phyloP scores from a whole-genome alignment of 371 early-diverging fungal species.

The Dichotomocladium elegans region DNA sequence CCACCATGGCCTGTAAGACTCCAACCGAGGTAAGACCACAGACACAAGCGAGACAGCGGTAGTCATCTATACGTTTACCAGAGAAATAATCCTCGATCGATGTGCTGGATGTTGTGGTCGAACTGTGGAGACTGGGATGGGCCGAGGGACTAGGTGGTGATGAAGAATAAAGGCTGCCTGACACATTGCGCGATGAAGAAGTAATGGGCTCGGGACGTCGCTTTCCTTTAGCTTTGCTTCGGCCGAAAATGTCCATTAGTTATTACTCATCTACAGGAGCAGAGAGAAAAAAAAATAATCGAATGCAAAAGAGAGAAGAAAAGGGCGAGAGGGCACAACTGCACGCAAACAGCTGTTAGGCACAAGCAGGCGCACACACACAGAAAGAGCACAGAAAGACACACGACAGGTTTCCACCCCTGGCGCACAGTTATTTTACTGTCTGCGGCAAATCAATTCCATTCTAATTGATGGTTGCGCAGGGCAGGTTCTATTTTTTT shows the following conservation, averaged over 20 bases:
- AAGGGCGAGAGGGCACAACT: not conserved
- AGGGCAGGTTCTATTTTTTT: no score
- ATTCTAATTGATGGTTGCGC: no score
- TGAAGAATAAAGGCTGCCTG: slow-evolving; percentile 1
- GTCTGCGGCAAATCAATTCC: no score
- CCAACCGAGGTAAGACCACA: not conserved
- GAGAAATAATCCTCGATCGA: slow-evolving; percentile 14
- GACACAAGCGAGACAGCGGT: no score
- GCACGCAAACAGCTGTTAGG: no score
- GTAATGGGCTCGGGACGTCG: slow-evolving; percentile 17
- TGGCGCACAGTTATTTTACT: no score
- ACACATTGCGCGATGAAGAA: slow-evolving; percentile 2
- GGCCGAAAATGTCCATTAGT: slow-evolving; percentile 23
- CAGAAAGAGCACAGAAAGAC: no score
- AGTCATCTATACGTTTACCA: slow-evolving; percentile 1
- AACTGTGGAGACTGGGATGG: slow-evolving; percentile 5
- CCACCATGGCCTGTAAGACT: slow-evolving; percentile 9
- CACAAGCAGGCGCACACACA: no score
- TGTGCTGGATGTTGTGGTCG: slow-evolving; percentile 9
- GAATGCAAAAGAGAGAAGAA: slow-evolving; percentile 1
- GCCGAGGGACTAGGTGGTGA: slow-evolving; percentile 10
- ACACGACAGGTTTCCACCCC: no score
- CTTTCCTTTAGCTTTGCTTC: slow-evolving; percentile 24
- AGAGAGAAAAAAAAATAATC: not conserved
- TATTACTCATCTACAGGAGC: not conserved